phyloP scores from a whole-genome alignment of 345 rosid genomes.

The Citrus unshiu region DNA sequence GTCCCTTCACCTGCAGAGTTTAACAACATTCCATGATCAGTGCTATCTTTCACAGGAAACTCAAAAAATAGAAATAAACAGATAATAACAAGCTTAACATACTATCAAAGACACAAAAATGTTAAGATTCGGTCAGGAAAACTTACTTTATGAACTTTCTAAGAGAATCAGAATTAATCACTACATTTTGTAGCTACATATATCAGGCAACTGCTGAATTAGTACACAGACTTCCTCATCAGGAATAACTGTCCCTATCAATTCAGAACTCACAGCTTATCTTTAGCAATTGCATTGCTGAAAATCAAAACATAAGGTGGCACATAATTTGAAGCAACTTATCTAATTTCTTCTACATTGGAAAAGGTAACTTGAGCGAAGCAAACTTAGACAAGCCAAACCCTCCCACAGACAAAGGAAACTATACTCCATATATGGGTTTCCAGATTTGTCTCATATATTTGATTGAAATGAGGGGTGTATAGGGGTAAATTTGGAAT shows the following conservation, averaged over 20 bases:
- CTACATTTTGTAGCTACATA: not conserved
- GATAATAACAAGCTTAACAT: not conserved
- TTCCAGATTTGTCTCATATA: not conserved
- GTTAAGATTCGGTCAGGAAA: not conserved
- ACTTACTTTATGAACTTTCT: not conserved
- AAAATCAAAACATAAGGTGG: not conserved
- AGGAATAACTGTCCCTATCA: not conserved
- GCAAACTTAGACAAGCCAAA: not conserved
- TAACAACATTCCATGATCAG: constrained; percentile 8
- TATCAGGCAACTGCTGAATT: not conserved
- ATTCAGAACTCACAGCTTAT: not conserved
- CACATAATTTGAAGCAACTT: not conserved
- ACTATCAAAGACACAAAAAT: not conserved
- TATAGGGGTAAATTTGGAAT: no score
- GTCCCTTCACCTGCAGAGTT: constrained; percentile 57
- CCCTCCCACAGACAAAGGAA: not conserved
- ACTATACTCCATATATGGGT: not conserved
- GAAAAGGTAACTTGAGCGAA: not conserved
- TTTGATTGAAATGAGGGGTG: not conserved
- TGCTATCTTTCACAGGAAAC: not conserved
- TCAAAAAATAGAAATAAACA: not conserved
- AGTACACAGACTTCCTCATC: not conserved
- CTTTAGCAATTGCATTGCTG: not conserved
- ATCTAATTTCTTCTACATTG: not conserved
- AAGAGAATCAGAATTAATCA: not conserved